These are phyloP conservation scores for Arabis alpina DNA, from an alignment of 345 rosid species.

Conservation along the genomic window DNA sequence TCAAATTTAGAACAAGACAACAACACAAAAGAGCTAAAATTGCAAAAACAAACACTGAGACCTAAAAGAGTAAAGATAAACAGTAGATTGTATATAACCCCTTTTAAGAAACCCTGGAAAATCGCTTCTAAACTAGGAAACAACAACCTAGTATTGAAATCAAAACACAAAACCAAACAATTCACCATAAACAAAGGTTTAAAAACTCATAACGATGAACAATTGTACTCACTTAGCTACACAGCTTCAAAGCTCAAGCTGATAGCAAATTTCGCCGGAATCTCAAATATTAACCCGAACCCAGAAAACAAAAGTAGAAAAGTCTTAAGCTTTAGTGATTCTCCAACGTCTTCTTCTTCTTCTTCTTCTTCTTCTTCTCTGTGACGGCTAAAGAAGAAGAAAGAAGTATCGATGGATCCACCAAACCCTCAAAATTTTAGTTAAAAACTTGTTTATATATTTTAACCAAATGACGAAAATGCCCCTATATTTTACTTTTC, in stretches of 20 bases:
- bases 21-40: no score
- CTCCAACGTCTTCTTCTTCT: slow-evolving; percentile 24
- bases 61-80: no score
- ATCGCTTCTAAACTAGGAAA: not conserved
- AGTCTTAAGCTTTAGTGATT: not conserved
- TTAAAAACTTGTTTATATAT: not conserved
- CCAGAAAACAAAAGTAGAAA: not conserved
- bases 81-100: no score
- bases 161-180: not conserved
- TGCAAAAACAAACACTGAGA: no score
- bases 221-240: slow-evolving; percentile 13
- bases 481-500: not conserved
- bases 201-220: slow-evolving; percentile 12
- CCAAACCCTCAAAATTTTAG: not conserved
- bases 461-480: not conserved
- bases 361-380: slow-evolving; percentile 19
- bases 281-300: not conserved
- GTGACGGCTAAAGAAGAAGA: not conserved
- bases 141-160: not conserved
- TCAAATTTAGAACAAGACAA: not conserved
- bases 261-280: not conserved
- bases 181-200: not conserved
- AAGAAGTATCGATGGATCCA: not conserved
- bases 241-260: not conserved
- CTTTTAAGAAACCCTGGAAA: not conserved